Evolutionary conservation across 225 moss, liverwort and hornwort genomes (phyloP), one percentile per base, ranked within the genome.

Genomic region (Lunularia cruciata): DNA sequence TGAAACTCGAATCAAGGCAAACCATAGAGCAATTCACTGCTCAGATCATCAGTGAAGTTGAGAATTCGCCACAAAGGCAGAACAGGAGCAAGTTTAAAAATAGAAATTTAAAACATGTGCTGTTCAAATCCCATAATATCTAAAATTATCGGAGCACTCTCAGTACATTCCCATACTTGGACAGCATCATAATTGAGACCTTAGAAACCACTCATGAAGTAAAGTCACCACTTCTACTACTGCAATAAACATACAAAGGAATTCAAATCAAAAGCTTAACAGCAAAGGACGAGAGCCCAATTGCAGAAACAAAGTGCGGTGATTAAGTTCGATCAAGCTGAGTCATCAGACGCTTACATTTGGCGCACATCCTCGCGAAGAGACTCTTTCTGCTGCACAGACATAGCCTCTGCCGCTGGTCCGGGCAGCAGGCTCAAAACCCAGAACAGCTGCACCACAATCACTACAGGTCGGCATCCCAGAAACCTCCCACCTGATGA

Each of bases 281-380:
- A 22, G 13, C 40, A 63, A 15, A 27, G 27, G 13, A 20, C 16
- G 8, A 4, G 3, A 42, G 3, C 2, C 15, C 1, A 43, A 20
- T 8, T 31, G 28, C 20, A 30, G n/a, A n/a, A 4, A 38, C 8
- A 32, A 58, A 0, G 31, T 59, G 40, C 31, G 11, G 3, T 59
- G n/a, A 3, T 25, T 28, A 11, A 45, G 30, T 34, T 14, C 28
- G 13, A 49, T 12, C 16, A 14, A 20, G 5, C 27, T 7, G 51
- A 38, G 37, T 38, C 6, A 25, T 43, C 26, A 63, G 27, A 53
- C 15, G 55, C 75, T 20, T 43, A 80, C 80, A 81, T 81, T 11
- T 75, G 60, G 36, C 80, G 72, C 22, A 81, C 80, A 27, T 81
- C 80, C 48, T 81, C 80, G 32, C 80, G 76, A 33, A 81, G 54